Conservation (phyloP, 1,139 yeast genomes). For the Lodderomyces elongisporus region DNA sequence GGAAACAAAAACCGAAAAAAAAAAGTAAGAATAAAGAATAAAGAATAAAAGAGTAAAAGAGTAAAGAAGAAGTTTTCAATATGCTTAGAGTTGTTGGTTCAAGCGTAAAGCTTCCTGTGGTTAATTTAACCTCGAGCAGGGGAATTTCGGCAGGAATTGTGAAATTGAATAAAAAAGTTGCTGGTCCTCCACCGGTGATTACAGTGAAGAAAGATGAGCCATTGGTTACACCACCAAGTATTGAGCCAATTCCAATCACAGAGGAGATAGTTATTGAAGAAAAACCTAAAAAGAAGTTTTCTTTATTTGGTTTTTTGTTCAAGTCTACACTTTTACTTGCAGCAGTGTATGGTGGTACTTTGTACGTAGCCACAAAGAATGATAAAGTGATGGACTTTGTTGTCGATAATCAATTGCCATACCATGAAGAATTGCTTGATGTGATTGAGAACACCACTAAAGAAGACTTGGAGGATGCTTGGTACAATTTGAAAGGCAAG, state of each 20-base stretch:
- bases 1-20: too few relatives aligned
- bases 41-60: too few relatives aligned
- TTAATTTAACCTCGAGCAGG: too few relatives aligned
- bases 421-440: slow-evolving; percentile 39
- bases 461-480: slow-evolving; percentile 27
- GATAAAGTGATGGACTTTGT: slow-evolving; percentile 45
- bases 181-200: slow-evolving; percentile 10
- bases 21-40: too few relatives aligned
- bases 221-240: slow-evolving; percentile 7
- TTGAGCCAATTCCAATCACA: slow-evolving; percentile 2
- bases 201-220: slow-evolving; percentile 7
- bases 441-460: slow-evolving; percentile 35
- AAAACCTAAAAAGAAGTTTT: slow-evolving; percentile 25
- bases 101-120: too few relatives aligned
- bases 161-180: slow-evolving; percentile 7
- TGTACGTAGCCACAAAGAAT: slow-evolving; percentile 42
- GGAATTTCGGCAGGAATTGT: too few relatives aligned
- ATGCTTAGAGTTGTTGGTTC: too few relatives aligned
- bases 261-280: slow-evolving; percentile 7
- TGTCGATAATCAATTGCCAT: slow-evolving; percentile 43
- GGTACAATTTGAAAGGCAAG: slow-evolving; percentile 18
- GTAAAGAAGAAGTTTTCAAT: too few relatives aligned
- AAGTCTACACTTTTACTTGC: slow-evolving; percentile 27
- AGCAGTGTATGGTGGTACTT: slow-evolving; percentile 35
- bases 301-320: slow-evolving; percentile 30